phyloP scores from a whole-genome alignment of 2,329 filamentous ascomycete species.

The Colletotrichum tropicale region DNA sequence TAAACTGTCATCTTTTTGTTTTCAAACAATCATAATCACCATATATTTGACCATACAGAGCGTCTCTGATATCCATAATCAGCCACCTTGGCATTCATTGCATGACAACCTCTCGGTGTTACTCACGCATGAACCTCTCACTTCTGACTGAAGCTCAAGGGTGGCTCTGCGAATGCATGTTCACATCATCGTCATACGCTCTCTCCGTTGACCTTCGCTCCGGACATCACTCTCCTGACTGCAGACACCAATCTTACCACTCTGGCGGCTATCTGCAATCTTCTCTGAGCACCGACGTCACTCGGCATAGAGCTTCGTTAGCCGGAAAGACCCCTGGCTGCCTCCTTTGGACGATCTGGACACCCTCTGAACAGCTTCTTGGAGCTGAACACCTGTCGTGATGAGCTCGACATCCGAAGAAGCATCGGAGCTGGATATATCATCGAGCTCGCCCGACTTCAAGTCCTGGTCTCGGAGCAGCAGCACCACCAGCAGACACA shows the following conservation, averaged over 20 bases:
- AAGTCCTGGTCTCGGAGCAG: not conserved
- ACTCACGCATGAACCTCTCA: not conserved
- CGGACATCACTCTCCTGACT: not conserved
- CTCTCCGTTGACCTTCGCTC: not conserved
- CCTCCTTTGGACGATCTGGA: not conserved
- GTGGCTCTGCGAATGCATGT: not conserved
- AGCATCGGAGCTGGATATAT: not conserved
- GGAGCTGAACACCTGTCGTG: not conserved
- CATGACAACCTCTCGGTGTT: not conserved
- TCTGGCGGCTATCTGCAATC: slow-evolving; percentile 6
- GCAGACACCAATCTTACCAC: not conserved
- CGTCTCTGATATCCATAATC: not conserved
- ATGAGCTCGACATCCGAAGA: not conserved
- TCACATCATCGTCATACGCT: not conserved
- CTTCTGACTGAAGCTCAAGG: not conserved
- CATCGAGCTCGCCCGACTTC: not conserved
- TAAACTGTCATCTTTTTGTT: not conserved
- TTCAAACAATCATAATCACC: not conserved
- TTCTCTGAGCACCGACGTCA: not conserved
- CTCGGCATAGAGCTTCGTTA: not conserved
- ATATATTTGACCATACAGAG: not conserved
- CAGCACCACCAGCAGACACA: not conserved
- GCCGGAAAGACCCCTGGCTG: not conserved
- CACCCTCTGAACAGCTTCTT: not conserved
- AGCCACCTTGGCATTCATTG: not conserved